Conservation (phyloP, 305 asterid species). For the Fraxinus ornus region DNA sequence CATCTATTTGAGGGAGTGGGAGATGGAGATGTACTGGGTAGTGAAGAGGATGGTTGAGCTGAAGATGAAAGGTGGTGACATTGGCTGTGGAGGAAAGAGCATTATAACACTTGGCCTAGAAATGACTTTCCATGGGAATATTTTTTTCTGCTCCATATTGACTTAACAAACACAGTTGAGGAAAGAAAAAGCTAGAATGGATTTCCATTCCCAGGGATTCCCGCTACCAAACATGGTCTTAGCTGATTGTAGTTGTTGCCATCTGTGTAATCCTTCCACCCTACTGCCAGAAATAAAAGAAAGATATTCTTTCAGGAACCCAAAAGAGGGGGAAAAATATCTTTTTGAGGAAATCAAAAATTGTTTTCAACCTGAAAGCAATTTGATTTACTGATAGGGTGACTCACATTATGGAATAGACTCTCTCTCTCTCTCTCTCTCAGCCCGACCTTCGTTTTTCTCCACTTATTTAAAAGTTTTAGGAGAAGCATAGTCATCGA, state of each 20-base stretch:
- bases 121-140: not conserved
- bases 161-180: not conserved
- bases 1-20: not conserved
- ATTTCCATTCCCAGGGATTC: not conserved
- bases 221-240: not conserved
- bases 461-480: not conserved
- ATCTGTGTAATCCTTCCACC: not conserved
- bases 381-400: not conserved
- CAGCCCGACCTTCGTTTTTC: not conserved
- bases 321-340: not conserved
- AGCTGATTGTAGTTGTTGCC: not conserved
- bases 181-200: not conserved
- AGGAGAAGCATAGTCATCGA: not conserved
- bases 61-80: not conserved
- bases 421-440: not conserved
- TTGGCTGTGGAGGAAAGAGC: not conserved
- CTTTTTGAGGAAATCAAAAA: not conserved
- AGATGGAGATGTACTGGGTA: not conserved
- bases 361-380: not conserved
- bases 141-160: not conserved
- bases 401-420: not conserved
- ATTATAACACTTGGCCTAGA: not conserved
- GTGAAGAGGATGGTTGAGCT: not conserved
- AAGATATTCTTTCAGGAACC: not conserved
- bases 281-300: not conserved